Percentiles rank a stretch among this genome's conserved stretches.
These are phyloP conservation scores for Globisporangium nunn DNA, from an alignment of 352 stramenopile genomes.

Conservation along the genomic window DNA sequence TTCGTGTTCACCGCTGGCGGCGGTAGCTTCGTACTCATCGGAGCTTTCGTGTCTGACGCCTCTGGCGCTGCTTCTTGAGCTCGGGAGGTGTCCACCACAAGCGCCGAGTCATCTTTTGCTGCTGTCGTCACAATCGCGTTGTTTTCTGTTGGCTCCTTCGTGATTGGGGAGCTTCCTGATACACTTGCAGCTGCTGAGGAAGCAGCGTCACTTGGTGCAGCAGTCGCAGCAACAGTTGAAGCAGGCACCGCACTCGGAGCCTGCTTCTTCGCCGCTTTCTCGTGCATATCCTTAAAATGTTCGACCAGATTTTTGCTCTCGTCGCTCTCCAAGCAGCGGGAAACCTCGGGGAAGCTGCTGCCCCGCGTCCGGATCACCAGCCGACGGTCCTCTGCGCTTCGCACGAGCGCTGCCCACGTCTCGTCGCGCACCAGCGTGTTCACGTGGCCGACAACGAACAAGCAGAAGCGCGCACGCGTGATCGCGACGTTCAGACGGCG, in stretches of 20 bases:
- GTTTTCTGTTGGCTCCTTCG: not conserved
- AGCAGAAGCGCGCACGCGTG: conserved; percentile 81
- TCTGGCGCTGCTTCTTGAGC: not conserved
- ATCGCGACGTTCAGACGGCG: conserved; percentile 88
- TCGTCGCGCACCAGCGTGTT: conserved; percentile 66
- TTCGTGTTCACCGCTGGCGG: not conserved
- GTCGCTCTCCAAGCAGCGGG: conserved; percentile 34
- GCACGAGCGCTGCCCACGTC: conserved; percentile 74
- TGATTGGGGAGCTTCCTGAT: not conserved
- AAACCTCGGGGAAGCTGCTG: conserved; percentile 31
- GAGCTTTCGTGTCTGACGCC: not conserved
- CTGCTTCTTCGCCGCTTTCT: conserved; percentile 43
- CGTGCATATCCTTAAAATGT: conserved; percentile 70
- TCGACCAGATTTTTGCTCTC: conserved; percentile 27
- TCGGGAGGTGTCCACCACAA: not conserved
- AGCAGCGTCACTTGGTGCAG: not conserved
- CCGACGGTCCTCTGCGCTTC: conserved; percentile 57
- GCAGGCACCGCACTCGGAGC: not conserved
- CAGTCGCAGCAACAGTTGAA: not conserved
- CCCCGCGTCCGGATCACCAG: conserved; percentile 52
- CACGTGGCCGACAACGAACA: conserved; percentile 84
- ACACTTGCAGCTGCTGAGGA: not conserved
- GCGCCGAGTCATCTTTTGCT: not conserved
- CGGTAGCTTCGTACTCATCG: not conserved
- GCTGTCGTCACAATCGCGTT: not conserved